phyloP scores from a whole-genome alignment of 1,284 basidiomycete species.

The Pseudozyma thailandica region DNA sequence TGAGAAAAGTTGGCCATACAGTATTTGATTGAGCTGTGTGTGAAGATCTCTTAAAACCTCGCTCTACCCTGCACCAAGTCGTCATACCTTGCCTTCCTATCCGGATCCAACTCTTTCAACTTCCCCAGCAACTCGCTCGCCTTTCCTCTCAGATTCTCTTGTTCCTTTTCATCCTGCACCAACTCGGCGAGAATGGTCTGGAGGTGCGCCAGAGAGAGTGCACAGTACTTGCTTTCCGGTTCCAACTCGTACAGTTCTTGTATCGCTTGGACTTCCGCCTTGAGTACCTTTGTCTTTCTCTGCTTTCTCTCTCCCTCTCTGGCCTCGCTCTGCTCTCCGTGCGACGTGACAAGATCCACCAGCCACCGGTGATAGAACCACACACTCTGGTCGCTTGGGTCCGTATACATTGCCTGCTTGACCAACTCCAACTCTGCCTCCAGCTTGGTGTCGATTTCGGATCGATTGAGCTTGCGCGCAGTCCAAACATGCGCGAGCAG shows the following conservation, averaged over 20 bases:
- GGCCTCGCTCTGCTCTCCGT: not conserved
- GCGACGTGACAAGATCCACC: slow-evolving; percentile 72
- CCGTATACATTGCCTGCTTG: slow-evolving; percentile 93
- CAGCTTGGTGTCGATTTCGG: slow-evolving; percentile 19
- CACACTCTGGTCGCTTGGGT: slow-evolving; percentile 93
- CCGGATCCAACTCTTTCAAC: slow-evolving; percentile 54
- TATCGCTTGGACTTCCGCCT: slow-evolving; percentile 81
- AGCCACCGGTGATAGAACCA: slow-evolving; percentile 99
- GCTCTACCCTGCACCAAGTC: slow-evolving; percentile 47
- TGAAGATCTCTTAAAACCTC: slow-evolving; percentile 15
- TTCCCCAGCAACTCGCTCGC: slow-evolving; percentile 22
- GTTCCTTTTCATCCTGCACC: not conserved
- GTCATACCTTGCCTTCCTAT: slow-evolving; percentile 51
- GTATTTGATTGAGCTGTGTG: too few species aligned
- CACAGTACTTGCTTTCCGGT: slow-evolving; percentile 86
- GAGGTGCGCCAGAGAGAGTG: slow-evolving; percentile 55
- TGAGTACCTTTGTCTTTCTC: slow-evolving; percentile 11
- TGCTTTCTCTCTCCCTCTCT: not conserved
- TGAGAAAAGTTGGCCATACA: too few species aligned
- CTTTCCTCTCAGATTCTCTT: not conserved
- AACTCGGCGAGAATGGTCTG: slow-evolving; percentile 17
- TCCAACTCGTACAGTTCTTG: slow-evolving; percentile 88
- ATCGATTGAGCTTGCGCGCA: slow-evolving; percentile 67
- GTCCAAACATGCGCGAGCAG: slow-evolving; percentile 79
- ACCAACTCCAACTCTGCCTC: slow-evolving; percentile 88